A percentile compares a stretch with the other conserved stretches of the same genome.
phyloP scores from a whole-genome alignment of 345 rosid genomes.

The Melaleuca quinquenervia region DNA sequence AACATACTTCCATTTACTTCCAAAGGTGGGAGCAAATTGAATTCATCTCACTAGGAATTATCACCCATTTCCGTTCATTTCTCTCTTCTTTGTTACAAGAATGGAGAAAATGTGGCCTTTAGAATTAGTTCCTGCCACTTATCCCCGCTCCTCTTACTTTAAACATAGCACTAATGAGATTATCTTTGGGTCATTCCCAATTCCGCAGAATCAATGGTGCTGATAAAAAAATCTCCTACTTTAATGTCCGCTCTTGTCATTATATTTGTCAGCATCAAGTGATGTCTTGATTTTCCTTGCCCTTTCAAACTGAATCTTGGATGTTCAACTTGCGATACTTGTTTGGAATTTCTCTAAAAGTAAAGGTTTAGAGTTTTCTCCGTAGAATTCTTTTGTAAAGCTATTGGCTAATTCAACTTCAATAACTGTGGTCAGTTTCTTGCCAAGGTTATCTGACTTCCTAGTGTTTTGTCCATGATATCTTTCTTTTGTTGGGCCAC shows the following conservation, averaged over 20 bases:
- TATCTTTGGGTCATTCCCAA: not conserved
- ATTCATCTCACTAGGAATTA: not conserved
- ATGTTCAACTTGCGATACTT: not conserved
- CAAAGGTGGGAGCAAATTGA: not conserved
- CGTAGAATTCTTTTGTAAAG: not conserved
- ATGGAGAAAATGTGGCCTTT: not conserved
- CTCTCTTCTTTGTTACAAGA: not conserved
- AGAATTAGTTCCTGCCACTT: not conserved
- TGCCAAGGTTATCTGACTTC: not conserved
- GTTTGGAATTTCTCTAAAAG: not conserved
- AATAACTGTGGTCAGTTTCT: not conserved
- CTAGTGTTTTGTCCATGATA: not conserved
- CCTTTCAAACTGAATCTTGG: not conserved
- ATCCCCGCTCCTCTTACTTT: not conserved
- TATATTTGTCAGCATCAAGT: not conserved
- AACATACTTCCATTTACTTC: not conserved
- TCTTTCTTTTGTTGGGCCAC: not conserved
- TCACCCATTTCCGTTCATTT: not conserved
- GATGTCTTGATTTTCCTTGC: not conserved
- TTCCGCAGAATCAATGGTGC: not conserved
- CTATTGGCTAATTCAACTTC: not conserved
- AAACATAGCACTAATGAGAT: not conserved
- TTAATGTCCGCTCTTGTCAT: not conserved
- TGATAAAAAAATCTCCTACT: not conserved
- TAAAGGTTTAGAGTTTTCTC: not conserved